Evolutionary conservation across 805 yeast genomes (phyloP), one percentile per base, ranked within the genome.

Genomic region (Ogataea glucozyma): DNA sequence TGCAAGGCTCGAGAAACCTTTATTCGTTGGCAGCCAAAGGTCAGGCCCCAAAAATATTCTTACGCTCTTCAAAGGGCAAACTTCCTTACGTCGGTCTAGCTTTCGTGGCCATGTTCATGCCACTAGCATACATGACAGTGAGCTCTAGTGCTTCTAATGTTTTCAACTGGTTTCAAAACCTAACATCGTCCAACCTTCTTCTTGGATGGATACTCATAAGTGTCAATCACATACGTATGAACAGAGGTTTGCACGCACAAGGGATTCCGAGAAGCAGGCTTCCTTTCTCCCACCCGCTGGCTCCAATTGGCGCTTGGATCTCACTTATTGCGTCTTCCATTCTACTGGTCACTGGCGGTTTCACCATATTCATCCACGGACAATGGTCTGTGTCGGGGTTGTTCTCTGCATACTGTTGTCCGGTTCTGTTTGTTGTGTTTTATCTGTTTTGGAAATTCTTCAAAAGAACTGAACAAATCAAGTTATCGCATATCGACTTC

Each of bases 11-110:
- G 13, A 72, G 91, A 70, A 75, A 83, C 3, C 62, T 84, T 24
- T 83, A 79, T 56, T 81, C 85, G 17, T 66, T 85, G 53, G 80
- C 90, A 1, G 69, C 76, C 38, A 82, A 81, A 51, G 82, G 85
- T 13, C 78, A 78, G 49, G 89, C 89, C 2, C 90, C 90, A 48
- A 69, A 62, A 50, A 58, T 83, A 53, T 78, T 83, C 56, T 67
- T 80, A 43, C 73, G 63, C 53, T 76, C 83, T 23, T 79, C 74
- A 63, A 74, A 66, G 51, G 66, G 69, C 66, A 40, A 26, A 21
- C 81, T 83, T 37, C 93, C 90, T 41, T 58, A 50, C 53, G 70
- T 66, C 49, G 76, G 85, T 7, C 63, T 83, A 34, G 62, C 59
- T 1, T 60, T 79, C 20, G 71, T 78, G 38, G 66, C 74, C 38